phyloP scores from a whole-genome alignment of 176 grass and related monocot genomes.

The Oryza glaberrima region DNA sequence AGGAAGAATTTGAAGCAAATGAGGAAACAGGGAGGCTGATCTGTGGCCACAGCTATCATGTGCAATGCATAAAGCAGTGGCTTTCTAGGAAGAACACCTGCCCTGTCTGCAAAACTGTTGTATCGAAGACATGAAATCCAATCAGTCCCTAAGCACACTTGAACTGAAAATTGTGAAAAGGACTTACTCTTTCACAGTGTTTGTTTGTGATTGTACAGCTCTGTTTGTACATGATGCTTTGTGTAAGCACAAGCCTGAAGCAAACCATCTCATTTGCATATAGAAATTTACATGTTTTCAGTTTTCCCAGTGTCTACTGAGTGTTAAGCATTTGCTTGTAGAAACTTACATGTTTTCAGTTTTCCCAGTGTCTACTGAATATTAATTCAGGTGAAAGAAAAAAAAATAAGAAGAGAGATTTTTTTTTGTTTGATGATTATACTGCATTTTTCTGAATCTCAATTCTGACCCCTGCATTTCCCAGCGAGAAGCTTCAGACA shows the following conservation, averaged over 20 bases:
- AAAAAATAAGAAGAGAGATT: too few species aligned
- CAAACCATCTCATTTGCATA: conserved; percentile 10
- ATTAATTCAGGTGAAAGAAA: background rate
- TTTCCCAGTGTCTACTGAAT: background rate
- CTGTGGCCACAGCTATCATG: conserved; percentile 83
- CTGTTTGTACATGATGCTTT: background rate
- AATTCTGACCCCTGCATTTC: background rate
- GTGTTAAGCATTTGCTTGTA: background rate
- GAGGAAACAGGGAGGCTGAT: conserved; percentile 75
- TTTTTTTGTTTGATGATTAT: background rate
- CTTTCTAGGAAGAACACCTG: conserved; percentile 91
- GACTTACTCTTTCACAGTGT: conserved; percentile 20
- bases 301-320: background rate
- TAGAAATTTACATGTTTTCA: background rate
- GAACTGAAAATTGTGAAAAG: background rate
- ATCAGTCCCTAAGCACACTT: background rate
- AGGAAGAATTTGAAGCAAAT: conserved; percentile 81
- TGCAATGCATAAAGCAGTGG: conserved; percentile 96
- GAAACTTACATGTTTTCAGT: background rate
- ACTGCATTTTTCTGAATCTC: background rate
- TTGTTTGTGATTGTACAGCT: conserved; percentile 17
- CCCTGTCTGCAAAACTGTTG: conserved; percentile 79
- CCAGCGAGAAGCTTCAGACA: conserved; percentile 52
- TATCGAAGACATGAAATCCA: conserved; percentile 54
- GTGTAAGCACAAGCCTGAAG: background rate